Evolutionary conservation across 331 rosid species (phyloP), one percentile per base, ranked within the genome.

Genomic region (Spiraea crenata): DNA sequence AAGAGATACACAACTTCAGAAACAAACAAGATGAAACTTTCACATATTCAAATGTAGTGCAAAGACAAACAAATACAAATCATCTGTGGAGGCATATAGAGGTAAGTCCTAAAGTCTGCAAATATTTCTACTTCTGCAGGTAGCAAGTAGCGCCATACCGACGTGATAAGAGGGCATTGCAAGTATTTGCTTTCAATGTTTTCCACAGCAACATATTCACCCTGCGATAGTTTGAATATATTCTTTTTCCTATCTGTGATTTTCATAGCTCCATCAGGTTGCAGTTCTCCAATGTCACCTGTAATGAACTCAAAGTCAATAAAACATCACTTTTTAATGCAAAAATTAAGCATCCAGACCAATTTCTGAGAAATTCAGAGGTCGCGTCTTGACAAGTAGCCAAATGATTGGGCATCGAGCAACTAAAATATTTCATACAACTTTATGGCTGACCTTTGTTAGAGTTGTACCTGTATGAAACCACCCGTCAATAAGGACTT

Each of bases 271-370:
- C 99, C 99, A 77, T 83, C 68, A 8, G 89, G 84, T 77, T 87
- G 96, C 96, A 89, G 89, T 82, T 93, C 99, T 77, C 97, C 99
- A 73, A 93, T 87, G 80, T 93, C 99, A 79, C 99, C 99, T 89
- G 85, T 55, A 71, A 59, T 67, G 44, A 34, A 73, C 57, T 57
- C 72, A 77, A 57, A 79, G 20, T 58, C 12, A 58, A 16, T 17
- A 14, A n/a, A 51, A 5, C 25, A 17, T 58, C 17, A 2, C 45
- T 8, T 60, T 38, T 38, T 10, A 60, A 40, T 8, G 48, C 65
- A n/a, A 39, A 39, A 60, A 66, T 41, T 39, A 79, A 67, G 54
- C 48, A 45, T 63, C 65, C 16, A 56, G 64, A 25, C 20, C 15
- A 15, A 3, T 1, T 12, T 40, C 35, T 12, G 44, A 69, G 64